A percentile compares a stretch with the other conserved stretches of the same genome.
These are phyloP conservation scores for Kodamaea anthophila DNA, from an alignment of 1,139 yeast species.

Conservation along the genomic window DNA sequence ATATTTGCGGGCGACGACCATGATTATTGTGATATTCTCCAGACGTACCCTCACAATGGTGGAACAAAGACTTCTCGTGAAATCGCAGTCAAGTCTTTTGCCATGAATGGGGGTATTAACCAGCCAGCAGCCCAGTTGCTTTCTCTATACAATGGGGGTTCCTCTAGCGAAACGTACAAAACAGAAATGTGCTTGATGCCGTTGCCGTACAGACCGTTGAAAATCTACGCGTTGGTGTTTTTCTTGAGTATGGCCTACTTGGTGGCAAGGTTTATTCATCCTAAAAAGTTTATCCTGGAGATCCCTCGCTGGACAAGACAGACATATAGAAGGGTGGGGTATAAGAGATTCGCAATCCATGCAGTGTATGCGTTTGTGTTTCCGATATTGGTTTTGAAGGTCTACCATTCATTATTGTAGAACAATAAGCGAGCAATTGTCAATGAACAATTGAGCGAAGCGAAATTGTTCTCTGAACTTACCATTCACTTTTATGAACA, in stretches of 20 bases:
- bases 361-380: slow-evolving; percentile 4
- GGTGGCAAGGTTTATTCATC: slow-evolving; percentile 8
- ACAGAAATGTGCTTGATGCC: slow-evolving; percentile 70
- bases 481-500: too few relatives aligned
- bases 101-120: slow-evolving; percentile 88
- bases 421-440: too few relatives aligned
- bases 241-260: slow-evolving; percentile 7
- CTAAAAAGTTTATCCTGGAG: slow-evolving; percentile 5
- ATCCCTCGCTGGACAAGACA: not conserved
- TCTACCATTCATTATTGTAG: slow-evolving; percentile 6
- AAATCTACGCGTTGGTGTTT: slow-evolving; percentile 25
- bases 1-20: slow-evolving; percentile 94
- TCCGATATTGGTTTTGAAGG: slow-evolving; percentile 5
- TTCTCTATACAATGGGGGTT: slow-evolving; percentile 51
- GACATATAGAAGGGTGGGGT: slow-evolving; percentile 6
- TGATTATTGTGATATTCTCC: slow-evolving; percentile 81
- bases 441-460: too few relatives aligned
- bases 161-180: slow-evolving; percentile 21
- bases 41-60: slow-evolving; percentile 37
- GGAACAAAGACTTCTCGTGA: slow-evolving; percentile 49
- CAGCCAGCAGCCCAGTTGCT: slow-evolving; percentile 82
- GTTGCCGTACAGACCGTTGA: slow-evolving; percentile 52
- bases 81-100: slow-evolving; percentile 79
- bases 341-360: slow-evolving; percentile 4
- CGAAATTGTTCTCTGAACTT: too few relatives aligned